A percentile compares a stretch with the other conserved stretches of the same genome.
phyloP scores from a whole-genome alignment of 441 rosid species.

The Gossypium gossypioides region DNA sequence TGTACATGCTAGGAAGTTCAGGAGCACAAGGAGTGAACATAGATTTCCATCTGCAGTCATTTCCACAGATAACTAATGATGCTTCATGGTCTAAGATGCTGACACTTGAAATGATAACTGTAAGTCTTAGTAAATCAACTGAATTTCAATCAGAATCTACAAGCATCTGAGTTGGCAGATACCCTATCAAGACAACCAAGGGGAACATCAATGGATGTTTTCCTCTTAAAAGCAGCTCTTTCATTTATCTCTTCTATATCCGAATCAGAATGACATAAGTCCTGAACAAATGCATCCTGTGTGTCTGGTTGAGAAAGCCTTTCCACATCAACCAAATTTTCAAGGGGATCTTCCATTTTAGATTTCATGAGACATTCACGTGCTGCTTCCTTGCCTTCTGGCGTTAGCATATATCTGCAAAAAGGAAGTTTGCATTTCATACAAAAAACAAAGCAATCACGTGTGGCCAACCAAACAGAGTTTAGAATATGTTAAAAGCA shows the following conservation, averaged over 20 bases:
- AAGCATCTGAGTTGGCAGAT: not conserved
- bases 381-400: constrained; percentile 68
- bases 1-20: not conserved
- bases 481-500: not conserved
- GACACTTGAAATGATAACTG: not conserved
- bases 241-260: constrained; percentile 21
- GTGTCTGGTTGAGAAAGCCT: constrained; percentile 25
- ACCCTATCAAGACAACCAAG: constrained; percentile 65
- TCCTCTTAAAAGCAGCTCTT: constrained; percentile 21
- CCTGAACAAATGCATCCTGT: constrained; percentile 19
- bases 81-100: not conserved
- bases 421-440: not conserved
- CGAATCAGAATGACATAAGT: constrained; percentile 21
- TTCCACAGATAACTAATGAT: not conserved
- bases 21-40: not conserved
- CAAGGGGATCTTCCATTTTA: constrained; percentile 40
- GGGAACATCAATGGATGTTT: constrained; percentile 42
- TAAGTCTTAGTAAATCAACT: not conserved
- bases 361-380: constrained; percentile 63
- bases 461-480: not conserved
- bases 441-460: not conserved
- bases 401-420: constrained; percentile 78
- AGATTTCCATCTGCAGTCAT: not conserved
- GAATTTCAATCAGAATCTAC: not conserved
- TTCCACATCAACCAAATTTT: constrained; percentile 27